Evolutionary conservation across 2,329 filamentous ascomycete species (phyloP).

Genomic region (Coniochaeta sp.): DNA sequence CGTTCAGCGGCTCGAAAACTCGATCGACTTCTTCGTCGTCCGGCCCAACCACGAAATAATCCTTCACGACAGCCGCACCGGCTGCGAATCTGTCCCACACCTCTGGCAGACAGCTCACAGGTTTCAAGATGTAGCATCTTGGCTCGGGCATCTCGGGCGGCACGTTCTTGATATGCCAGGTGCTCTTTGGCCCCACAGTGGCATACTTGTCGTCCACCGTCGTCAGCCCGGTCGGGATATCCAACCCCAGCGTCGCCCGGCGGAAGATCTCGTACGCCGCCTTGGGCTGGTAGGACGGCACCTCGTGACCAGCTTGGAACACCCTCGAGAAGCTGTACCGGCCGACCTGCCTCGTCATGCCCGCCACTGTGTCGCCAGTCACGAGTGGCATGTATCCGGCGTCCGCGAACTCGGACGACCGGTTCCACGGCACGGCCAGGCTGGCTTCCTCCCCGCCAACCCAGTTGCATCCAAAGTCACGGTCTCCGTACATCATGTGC

Average conservation of each 20-base stretch:
- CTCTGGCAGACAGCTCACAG: not conserved
- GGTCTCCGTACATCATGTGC: slow-evolving; percentile 49
- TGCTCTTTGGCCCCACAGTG: slow-evolving; percentile 6
- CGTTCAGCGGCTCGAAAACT: not conserved
- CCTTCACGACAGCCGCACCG: slow-evolving; percentile 1
- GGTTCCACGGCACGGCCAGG: slow-evolving; percentile 36
- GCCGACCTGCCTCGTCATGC: slow-evolving; percentile 58
- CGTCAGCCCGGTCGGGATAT: slow-evolving; percentile 9
- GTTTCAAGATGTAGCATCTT: slow-evolving; percentile 4
- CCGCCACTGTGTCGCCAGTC: slow-evolving; percentile 39
- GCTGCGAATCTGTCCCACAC: slow-evolving; percentile 1
- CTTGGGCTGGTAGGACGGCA: slow-evolving; percentile 42
- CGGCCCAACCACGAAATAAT: not conserved
- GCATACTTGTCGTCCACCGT: slow-evolving; percentile 6
- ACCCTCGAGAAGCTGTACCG: slow-evolving; percentile 55
- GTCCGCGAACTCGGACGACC: slow-evolving; percentile 30
- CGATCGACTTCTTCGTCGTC: not conserved
- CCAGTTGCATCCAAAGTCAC: slow-evolving; percentile 51
- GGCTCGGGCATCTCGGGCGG: slow-evolving; percentile 1
- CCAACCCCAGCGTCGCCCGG: slow-evolving; percentile 23
- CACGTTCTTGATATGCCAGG: slow-evolving; percentile 6
- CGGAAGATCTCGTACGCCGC: slow-evolving; percentile 40
- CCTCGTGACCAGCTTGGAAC: slow-evolving; percentile 50
- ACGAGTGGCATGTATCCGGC: slow-evolving; percentile 59
- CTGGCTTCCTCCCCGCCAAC: slow-evolving; percentile 45